phyloP scores from a whole-genome alignment of 257 asterid species.

The Verbena officinalis region DNA sequence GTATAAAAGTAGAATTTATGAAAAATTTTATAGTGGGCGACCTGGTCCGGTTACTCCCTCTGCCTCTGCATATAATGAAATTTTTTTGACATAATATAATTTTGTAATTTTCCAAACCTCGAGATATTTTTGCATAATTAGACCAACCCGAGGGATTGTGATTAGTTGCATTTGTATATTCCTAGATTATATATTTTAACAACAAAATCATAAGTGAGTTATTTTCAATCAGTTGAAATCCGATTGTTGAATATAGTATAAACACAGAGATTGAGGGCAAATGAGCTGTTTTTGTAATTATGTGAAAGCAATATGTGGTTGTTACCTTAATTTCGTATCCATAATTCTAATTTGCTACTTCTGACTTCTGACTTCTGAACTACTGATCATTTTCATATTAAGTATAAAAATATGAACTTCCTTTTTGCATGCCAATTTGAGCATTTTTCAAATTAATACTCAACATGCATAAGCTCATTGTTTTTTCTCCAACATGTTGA shows the following conservation, averaged over 20 bases:
- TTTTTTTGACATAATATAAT: no score
- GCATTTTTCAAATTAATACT: no score
- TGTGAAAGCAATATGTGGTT: not conserved
- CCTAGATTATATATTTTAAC: no score
- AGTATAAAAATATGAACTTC: not conserved
- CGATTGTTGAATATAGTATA: not conserved
- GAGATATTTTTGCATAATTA: no score
- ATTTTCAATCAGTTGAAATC: not conserved
- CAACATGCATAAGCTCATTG: not conserved
- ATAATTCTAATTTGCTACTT: not conserved
- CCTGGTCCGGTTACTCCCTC: no score
- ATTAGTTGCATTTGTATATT: no score
- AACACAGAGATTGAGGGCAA: not conserved
- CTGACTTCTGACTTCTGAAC: constrained; percentile 5
- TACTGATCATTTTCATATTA: not conserved
- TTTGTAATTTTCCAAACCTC: no score
- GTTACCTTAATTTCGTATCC: constrained; percentile 2
- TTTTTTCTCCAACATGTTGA: not conserved
- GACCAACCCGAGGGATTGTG: no score
- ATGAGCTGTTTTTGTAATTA: constrained; percentile 25
- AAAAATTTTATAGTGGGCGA: no score
- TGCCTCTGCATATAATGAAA: no score
- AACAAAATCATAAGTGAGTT: constrained; percentile 3
- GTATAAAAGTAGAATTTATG: no score
- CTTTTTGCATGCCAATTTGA: no score